These are phyloP conservation scores for Mycena capillaripes DNA, from an alignment of 768 basidiomycete species.

Conservation along the genomic window DNA sequence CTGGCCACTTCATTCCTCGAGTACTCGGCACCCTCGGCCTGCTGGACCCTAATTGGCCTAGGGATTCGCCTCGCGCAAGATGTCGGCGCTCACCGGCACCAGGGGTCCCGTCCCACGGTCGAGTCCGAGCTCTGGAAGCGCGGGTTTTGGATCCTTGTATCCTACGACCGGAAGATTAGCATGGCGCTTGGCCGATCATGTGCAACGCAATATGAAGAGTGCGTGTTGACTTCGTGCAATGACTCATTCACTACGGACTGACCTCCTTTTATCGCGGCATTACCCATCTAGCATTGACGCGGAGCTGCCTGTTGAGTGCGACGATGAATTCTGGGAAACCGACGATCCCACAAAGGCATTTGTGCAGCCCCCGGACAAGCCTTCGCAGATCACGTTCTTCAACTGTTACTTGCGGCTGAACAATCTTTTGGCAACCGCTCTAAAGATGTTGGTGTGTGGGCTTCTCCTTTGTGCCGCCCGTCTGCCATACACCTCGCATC, in stretches of 20 bases:
- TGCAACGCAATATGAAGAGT: constrained; percentile 11
- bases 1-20: constrained; percentile 66
- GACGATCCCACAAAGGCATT: constrained; percentile 56
- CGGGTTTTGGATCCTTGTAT: constrained; percentile 63
- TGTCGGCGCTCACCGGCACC: constrained; percentile 33
- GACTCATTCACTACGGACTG: no score
- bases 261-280: not conserved
- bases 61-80: constrained; percentile 30
- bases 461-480: not conserved
- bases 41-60: constrained; percentile 77
- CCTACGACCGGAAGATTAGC: constrained; percentile 60
- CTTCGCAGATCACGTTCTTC: constrained; percentile 57
- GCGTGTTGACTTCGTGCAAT: no score
- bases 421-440: constrained; percentile 58
- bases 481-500: not conserved
- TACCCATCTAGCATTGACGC: constrained; percentile 55
- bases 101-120: constrained; percentile 51
- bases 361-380: constrained; percentile 60
- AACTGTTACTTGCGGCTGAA: constrained; percentile 59
- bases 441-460: constrained; percentile 40
- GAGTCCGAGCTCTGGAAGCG: constrained; percentile 85
- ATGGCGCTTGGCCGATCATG: constrained; percentile 65
- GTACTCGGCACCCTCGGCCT: constrained; percentile 70
- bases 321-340: constrained; percentile 67
- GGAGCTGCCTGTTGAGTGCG: constrained; percentile 65